Evolutionary conservation across 2,329 filamentous ascomycete species (phyloP).

Genomic region (Aspergillus ustus): DNA sequence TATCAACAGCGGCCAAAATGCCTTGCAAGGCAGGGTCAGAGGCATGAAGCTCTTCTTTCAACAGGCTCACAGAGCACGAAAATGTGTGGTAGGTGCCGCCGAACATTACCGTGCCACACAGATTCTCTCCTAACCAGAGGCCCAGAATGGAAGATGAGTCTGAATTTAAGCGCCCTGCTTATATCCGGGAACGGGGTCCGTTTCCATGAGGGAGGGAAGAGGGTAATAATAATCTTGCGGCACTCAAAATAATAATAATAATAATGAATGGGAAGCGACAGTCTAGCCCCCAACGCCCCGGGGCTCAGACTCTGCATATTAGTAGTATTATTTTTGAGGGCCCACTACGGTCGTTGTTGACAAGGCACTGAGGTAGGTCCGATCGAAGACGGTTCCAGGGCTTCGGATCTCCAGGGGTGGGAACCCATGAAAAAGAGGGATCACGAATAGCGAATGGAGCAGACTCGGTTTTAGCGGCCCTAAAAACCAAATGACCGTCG

Average conservation of each 20-base stretch:
- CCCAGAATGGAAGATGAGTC: conserved; percentile 37
- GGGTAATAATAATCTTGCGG: conserved; percentile 6
- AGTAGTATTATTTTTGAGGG: conserved; percentile 23
- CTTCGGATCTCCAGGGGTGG: conserved; percentile 29
- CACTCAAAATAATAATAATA: conserved; percentile 16
- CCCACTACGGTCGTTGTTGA: conserved; percentile 23
- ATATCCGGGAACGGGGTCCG: conserved; percentile 33
- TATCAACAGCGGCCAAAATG: conserved; percentile 34
- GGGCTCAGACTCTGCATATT: conserved; percentile 35
- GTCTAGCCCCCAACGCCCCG: conserved; percentile 39
- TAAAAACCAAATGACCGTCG: conserved; percentile 25
- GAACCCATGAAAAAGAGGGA: conserved; percentile 22
- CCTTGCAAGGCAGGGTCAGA: conserved; percentile 41
- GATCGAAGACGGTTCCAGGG: conserved; percentile 29
- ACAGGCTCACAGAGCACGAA: conserved; percentile 39
- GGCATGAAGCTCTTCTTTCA: conserved; percentile 32
- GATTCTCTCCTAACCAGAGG: conserved; percentile 30
- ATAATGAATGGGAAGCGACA: conserved; percentile 26
- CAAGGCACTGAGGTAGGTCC: conserved; percentile 23
- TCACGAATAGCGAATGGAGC: conserved; percentile 18
- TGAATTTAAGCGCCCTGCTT: conserved; percentile 44
- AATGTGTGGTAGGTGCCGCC: conserved; percentile 33
- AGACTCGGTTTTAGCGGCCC: conserved; percentile 22
- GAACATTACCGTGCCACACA: conserved; percentile 36
- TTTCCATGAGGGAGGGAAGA: conserved; percentile 21